phyloP scores from a whole-genome alignment of 306 rosid species.

The Bauhinia variegata region DNA sequence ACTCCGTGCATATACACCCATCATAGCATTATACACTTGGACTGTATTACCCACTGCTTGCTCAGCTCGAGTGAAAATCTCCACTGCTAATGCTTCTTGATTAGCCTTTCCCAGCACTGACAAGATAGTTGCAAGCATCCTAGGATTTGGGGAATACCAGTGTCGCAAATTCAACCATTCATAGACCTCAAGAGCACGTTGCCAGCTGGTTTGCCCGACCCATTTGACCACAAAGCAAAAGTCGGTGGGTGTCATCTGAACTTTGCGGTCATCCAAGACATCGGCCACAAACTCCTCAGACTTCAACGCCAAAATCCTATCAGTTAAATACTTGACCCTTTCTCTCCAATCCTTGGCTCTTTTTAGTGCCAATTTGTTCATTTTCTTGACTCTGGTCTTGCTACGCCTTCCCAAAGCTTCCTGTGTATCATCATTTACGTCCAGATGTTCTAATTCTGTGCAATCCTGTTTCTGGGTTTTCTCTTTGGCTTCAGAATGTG shows the following conservation, averaged over 20 bases:
- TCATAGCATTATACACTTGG: conserved; percentile 89
- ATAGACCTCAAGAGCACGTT: conserved; percentile 84
- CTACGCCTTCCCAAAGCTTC: conserved; percentile 60
- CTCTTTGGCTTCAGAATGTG: conserved; percentile 42
- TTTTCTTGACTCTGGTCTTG: conserved; percentile 62
- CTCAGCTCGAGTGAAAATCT: conserved; percentile 70
- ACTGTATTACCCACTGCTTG: conserved; percentile 57
- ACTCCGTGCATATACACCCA: conserved; percentile 84
- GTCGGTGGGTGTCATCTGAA: conserved; percentile 87
- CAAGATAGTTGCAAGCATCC: conserved; percentile 89
- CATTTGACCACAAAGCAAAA: conserved; percentile 90
- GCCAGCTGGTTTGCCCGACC: conserved; percentile 81
- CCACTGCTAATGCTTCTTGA: conserved; percentile 81
- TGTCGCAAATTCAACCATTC: conserved; percentile 87
- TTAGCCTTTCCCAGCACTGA: conserved; percentile 89
- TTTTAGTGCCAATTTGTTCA: conserved; percentile 77
- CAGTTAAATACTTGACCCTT: conserved; percentile 71
- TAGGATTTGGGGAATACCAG: conserved; percentile 85
- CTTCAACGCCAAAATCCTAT: conserved; percentile 67
- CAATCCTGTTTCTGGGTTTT: conserved; percentile 21
- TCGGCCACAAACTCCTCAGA: conserved; percentile 79
- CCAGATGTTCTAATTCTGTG: conserved; percentile 34
- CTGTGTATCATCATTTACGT: conserved; percentile 46
- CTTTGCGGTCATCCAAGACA: conserved; percentile 73
- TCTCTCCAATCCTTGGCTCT: conserved; percentile 92